Base-by-base conservation (phyloP, 176 grass and related monocot genomes). In the Zea mays region DNA sequence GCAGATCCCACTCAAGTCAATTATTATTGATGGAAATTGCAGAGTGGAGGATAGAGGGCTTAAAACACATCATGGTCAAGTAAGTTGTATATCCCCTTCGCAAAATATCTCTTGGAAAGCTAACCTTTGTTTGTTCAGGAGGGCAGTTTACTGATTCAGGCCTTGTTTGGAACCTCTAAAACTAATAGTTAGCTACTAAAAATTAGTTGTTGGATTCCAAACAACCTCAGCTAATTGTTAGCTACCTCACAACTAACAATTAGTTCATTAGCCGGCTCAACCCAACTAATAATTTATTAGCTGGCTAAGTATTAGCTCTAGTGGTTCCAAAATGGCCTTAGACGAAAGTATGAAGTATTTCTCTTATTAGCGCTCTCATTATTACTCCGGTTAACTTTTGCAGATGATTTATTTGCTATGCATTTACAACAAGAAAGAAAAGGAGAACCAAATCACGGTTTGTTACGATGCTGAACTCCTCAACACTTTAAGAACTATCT, bases 381-480 rank as follows among this genome's bases (percentile, higher is more conserved):
- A 36, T 85, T 86, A 27, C 62, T 50, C 57, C 16, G 80, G 33
- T 77, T 54, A 57, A 80, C 46, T 80, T 79, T 81, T 68, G 41
- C 91, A 98, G 96, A 91, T 92, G 87, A 81, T 90, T 74, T 98
- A 93, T 84, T 90, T 98, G 82, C 78, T 98, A 47, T 90, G 91
- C 67, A 75, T 98, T 72, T 94, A 98, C 83, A 98, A 92, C 85
- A 98, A 92, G 81, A 98, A 90, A 72, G 84, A 97, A 61, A 97
- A 88, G 85, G 86, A 98, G 75, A 80, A 94, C 36, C 74, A 83
- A 77, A 90, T 98, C 65, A 92, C 87, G 71, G 96, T 98, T 80
- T 3, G 89, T 88, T 84, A 54, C 71, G 65, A 79, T 34, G 1
- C 69, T 19, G 50, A 52, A 37, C 43, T 19, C 71, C 76, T 81